phyloP scores from a whole-genome alignment of 768 basidiomycete species.

The Trametes maxima region DNA sequence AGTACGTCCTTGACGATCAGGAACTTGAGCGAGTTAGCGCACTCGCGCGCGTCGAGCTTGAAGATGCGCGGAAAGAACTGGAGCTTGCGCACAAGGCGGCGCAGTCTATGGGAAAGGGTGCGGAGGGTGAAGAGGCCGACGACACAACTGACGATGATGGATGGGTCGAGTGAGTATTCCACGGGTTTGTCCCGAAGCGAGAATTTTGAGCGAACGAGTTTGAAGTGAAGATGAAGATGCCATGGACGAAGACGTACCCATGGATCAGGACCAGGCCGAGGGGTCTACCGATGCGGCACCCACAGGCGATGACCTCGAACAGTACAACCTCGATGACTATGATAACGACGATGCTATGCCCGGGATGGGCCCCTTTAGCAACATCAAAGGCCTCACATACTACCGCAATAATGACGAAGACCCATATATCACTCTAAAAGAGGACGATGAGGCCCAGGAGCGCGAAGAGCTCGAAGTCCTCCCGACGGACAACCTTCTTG shows the following conservation, averaged over 20 bases:
- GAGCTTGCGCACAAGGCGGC: slow-evolving; percentile 80
- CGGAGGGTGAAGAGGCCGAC: slow-evolving; percentile 67
- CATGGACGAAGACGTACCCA: slow-evolving; percentile 54
- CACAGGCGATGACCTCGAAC: slow-evolving; percentile 65
- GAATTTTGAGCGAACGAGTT: slow-evolving; percentile 24
- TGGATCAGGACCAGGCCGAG: slow-evolving; percentile 40
- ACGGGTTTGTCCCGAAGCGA: not conserved
- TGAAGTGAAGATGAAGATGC: slow-evolving; percentile 53
- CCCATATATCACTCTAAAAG: slow-evolving; percentile 95
- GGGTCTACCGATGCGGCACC: slow-evolving; percentile 8
- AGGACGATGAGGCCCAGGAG: slow-evolving; percentile 83
- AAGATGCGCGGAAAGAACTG: slow-evolving; percentile 86
- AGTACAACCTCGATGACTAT: slow-evolving; percentile 92
- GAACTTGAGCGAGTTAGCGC: slow-evolving; percentile 90
- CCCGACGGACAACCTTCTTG: slow-evolving; percentile 90
- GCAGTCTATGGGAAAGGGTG: slow-evolving; percentile 66
- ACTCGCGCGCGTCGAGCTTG: slow-evolving; percentile 84
- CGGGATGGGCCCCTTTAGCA: slow-evolving; percentile 81
- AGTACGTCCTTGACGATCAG: slow-evolving; percentile 87
- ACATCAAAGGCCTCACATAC: slow-evolving; percentile 92
- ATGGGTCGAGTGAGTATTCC: slow-evolving; percentile 86
- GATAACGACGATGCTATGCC: slow-evolving; percentile 68
- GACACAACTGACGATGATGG: slow-evolving; percentile 50
- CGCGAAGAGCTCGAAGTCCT: slow-evolving; percentile 87
- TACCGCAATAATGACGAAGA: slow-evolving; percentile 92